Conservation (phyloP, 2,329 filamentous ascomycete genomes). For the Elsinoe ampelina region DNA sequence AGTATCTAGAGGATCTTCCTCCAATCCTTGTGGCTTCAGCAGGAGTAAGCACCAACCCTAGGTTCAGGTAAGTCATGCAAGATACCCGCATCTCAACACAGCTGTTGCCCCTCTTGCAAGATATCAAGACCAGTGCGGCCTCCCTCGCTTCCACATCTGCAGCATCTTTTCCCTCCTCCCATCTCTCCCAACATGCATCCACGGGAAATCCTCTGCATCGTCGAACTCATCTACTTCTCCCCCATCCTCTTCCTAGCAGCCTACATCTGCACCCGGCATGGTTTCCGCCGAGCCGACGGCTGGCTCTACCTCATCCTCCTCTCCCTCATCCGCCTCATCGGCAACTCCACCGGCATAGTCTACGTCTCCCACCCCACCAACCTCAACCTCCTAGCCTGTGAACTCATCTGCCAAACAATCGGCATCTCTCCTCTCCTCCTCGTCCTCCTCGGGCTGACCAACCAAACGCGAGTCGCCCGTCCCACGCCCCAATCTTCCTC, state of each 20-base stretch:
- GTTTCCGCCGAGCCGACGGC: neutral
- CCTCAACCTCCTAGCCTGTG: neutral
- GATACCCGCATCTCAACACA: too few relatives aligned
- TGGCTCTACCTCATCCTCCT: slow-evolving; percentile 5
- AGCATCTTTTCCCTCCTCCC: too few relatives aligned
- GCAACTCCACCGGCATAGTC: neutral
- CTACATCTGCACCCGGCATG: neutral
- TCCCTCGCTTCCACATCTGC: too few relatives aligned
- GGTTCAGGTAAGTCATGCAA: too few relatives aligned
- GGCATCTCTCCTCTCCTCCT: slow-evolving; percentile 2
- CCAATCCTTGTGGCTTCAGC: too few relatives aligned
- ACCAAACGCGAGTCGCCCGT: neutral
- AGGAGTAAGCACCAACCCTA: too few relatives aligned
- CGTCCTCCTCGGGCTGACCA: neutral
- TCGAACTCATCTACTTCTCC: neutral
- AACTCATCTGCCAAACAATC: neutral
- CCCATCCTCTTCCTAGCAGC: neutral
- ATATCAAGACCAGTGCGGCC: too few relatives aligned
- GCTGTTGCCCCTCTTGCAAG: too few relatives aligned
- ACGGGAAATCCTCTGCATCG: neutral
- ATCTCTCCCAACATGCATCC: neutral
- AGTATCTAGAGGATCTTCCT: too few relatives aligned
- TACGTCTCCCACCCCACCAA: neutral
- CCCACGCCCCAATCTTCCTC: too few relatives aligned
- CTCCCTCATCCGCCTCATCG: neutral